Evolutionary conservation across 257 asterid species (phyloP).

Genomic region (Fraxinus quadrangulata): DNA sequence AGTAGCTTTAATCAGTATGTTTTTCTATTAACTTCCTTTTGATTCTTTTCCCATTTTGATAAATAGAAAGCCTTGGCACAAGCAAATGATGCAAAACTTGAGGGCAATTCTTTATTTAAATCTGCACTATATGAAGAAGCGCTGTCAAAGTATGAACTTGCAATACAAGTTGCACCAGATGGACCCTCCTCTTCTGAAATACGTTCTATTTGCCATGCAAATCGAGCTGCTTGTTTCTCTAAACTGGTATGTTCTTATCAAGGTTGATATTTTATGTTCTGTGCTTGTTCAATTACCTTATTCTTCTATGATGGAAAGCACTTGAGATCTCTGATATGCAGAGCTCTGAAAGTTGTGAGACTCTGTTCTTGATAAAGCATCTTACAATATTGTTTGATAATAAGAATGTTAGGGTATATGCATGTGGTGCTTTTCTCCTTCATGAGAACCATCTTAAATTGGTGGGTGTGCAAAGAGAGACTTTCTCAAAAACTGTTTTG

Average conservation of each 20-base stretch:
- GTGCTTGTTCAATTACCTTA: slow-evolving; percentile 10
- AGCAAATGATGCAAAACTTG: slow-evolving; percentile 71
- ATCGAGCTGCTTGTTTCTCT: slow-evolving; percentile 88
- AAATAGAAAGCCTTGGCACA: slow-evolving; percentile 60
- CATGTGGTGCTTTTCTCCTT: background rate
- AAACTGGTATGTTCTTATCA: slow-evolving; percentile 58
- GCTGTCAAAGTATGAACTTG: slow-evolving; percentile 68
- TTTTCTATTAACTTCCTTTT: slow-evolving; percentile 10
- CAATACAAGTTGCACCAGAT: slow-evolving; percentile 65
- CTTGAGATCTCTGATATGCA: background rate
- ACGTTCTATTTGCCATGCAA: slow-evolving; percentile 76
- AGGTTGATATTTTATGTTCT: background rate
- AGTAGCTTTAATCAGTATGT: background rate
- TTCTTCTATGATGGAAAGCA: background rate
- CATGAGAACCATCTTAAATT: background rate
- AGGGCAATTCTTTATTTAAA: slow-evolving; percentile 76
- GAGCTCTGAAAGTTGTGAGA: no score
- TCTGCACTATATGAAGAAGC: slow-evolving; percentile 77
- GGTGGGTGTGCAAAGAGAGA: background rate
- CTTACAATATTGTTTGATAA: background rate
- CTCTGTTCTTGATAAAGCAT: slow-evolving; percentile 14
- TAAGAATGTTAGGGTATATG: background rate
- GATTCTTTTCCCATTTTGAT: slow-evolving; percentile 24
- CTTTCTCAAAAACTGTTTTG: background rate
- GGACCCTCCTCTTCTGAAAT: slow-evolving; percentile 63